Evolutionary conservation across 2,329 filamentous ascomycete genomes (phyloP), one percentile per base, ranked within the genome.

Genomic region (Fusarium mangiferae): DNA sequence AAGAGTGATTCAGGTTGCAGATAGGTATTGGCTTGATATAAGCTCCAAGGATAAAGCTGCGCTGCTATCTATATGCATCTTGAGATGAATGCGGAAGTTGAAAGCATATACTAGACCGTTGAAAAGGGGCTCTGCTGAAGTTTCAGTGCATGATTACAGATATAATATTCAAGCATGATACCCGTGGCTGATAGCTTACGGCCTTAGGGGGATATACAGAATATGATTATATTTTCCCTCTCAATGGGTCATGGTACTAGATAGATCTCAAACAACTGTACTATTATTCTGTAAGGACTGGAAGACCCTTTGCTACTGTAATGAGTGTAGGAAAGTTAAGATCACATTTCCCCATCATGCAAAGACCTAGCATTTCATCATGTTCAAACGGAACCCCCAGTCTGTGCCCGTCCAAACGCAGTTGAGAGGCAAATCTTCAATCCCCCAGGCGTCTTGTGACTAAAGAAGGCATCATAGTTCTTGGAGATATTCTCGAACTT

Each of bases 381-480:
- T 4, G 9, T 13, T 36, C 9, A 36, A 13, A 7, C 17, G 22
- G 10, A 26, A 35, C 2, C 24, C 3, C 12, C 20, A 0, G 6
- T 9, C 39, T 45, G 51, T 6, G 13, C 55, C 3, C 61, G 30
- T 1, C 62, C 56, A 38, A 64, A 64, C 10, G 62, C 62, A 44
- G 62, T 64, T 3, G 44, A 13, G 12, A 64, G 38, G 8, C 45
- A 64, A 5, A 64, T 56, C 15, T 64, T 64, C 7, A 64, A n/a
- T 12, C 56, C 38, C 5, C 62, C 62, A 1, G 62, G 62, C 3
- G 18, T 26, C 17, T 44, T 64, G 17, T 64, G 62, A 22, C 20
- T 62, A 18, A 51, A 64, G 30, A 64, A 64, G 2, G 22, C 22
- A n/a, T 36, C 18, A 4, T 51, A 64, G 28, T 36, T 62, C 38